These are phyloP conservation scores for Psilocybe tampanensis DNA, from an alignment of 768 basidiomycete species.

Conservation along the genomic window DNA sequence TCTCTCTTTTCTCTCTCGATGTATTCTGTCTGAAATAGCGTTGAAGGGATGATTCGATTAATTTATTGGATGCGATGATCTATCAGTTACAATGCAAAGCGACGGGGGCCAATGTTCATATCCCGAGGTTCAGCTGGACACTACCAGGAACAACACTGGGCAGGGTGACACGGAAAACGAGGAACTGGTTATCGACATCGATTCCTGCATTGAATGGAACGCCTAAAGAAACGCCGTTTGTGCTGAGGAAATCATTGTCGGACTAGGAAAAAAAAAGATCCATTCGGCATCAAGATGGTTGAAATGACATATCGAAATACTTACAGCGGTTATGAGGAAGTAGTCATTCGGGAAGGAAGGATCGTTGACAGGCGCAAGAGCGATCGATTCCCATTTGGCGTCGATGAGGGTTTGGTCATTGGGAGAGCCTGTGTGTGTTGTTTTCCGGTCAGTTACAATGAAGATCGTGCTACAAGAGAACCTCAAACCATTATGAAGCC, in stretches of 20 bases:
- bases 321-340: constrained; percentile 64
- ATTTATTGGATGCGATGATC: no score
- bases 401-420: constrained; percentile 55
- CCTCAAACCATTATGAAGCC: constrained; percentile 58
- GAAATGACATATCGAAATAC: constrained; percentile 21
- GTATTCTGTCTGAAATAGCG: no score
- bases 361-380: constrained; percentile 56
- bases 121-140: constrained; percentile 8
- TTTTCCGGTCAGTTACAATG: background rate
- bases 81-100: no score
- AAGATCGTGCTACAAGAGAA: background rate
- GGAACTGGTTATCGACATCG: constrained; percentile 59
- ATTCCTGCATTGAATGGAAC: constrained; percentile 51
- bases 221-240: constrained; percentile 49
- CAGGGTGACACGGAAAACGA: constrained; percentile 61
- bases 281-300: background rate
- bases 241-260: constrained; percentile 66
- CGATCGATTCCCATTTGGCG: constrained; percentile 70
- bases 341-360: constrained; percentile 59
- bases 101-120: background rate
- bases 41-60: no score
- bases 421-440: constrained; percentile 39
- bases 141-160: constrained; percentile 32
- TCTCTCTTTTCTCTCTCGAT: no score
- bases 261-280: constrained; percentile 29